Base-by-base conservation (phyloP, 1,139 yeast genomes). In the Saccharomyces hybrid region DNA sequence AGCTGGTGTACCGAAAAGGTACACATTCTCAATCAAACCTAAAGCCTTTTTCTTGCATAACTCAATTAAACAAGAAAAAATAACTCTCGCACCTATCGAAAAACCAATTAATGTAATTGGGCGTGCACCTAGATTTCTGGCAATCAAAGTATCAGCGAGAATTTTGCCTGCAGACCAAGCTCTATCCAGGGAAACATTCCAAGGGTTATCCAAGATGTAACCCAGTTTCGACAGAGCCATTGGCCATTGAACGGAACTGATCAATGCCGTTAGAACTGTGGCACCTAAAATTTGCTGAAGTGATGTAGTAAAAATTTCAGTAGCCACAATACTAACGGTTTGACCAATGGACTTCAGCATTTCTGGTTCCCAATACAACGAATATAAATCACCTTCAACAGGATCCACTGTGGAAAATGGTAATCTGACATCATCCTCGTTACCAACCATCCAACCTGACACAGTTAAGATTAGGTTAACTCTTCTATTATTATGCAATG, bases 341-440 rank as follows among this genome's bases (percentile, higher is more conserved):
- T 93, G 97, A 65, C 99, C 99, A 82, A 89, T 90, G 52, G 96
- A 88, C 59, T 83, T 87, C 64, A 95, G 81, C 95, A 95, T 88
- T 64, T 95, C 99, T 0, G 99, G 99, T 70, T 95, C 99, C 99
- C 99, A 95, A 50, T 88, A 74, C 14, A 95, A 76, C 0, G 98
- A 89, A 65, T 87, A 87, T 63, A 93, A 74, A 71, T 95, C 99
- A 11, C 99, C 99, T 95, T 93, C 90, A 0, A 91, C 88, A 0
- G 99, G 99, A 68, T 95, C 99, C 4, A 93, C 87, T 0, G 99
- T 93, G 1, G 96, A 88, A 68, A 91, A 95, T 2, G 99, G 99
- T 59, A 95, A 78, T 67, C 99, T 78, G 14, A 95, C 95, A 78
- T 95, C 99, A 82, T 95, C 99, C 62, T 86, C 82, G 59, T 83